Conservation (phyloP, 768 basidiomycete genomes). For the Boletus tomentosulus region DNA sequence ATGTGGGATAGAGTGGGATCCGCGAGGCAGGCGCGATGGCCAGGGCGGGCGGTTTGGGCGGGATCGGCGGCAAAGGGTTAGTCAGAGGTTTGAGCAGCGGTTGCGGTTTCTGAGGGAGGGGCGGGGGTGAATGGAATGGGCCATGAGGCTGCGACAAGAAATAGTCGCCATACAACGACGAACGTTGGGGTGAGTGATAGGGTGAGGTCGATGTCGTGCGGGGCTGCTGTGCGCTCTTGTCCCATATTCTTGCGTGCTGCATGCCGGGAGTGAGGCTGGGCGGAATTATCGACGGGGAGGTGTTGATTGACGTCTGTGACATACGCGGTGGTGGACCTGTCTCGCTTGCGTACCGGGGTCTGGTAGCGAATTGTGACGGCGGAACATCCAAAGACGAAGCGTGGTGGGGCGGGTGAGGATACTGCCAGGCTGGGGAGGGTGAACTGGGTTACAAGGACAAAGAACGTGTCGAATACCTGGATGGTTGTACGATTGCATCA, state of each 20-base stretch:
- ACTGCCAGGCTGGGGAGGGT: slow-evolving; percentile 18
- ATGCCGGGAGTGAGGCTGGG: slow-evolving; percentile 23
- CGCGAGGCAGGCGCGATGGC: slow-evolving; percentile 16
- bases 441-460: neutral
- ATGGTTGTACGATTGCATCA: slow-evolving; percentile 32
- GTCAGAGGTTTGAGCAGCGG: slow-evolving; percentile 29
- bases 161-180: slow-evolving; percentile 29
- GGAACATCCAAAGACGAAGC: slow-evolving; percentile 17
- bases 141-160: slow-evolving; percentile 12
- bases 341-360: slow-evolving; percentile 22
- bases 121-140: slow-evolving; percentile 28
- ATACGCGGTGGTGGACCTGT: slow-evolving; percentile 6
- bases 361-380: slow-evolving; percentile 7
- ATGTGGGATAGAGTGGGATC: slow-evolving; percentile 32
- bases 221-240: slow-evolving; percentile 12
- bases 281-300: slow-evolving; percentile 16
- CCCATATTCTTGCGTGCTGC: slow-evolving; percentile 21
- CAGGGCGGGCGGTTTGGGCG: slow-evolving; percentile 35
- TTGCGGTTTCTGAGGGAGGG: slow-evolving; percentile 29
- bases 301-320: neutral
- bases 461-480: slow-evolving; percentile 16
- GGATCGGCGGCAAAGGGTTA: slow-evolving; percentile 35
- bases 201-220: slow-evolving; percentile 7
- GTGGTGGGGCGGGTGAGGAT: slow-evolving; percentile 19
- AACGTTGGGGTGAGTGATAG: slow-evolving; percentile 9